These are phyloP conservation scores for Blyttiomyces sp. DNA, from an alignment of 371 early-diverging fungal genomes.

Conservation along the genomic window DNA sequence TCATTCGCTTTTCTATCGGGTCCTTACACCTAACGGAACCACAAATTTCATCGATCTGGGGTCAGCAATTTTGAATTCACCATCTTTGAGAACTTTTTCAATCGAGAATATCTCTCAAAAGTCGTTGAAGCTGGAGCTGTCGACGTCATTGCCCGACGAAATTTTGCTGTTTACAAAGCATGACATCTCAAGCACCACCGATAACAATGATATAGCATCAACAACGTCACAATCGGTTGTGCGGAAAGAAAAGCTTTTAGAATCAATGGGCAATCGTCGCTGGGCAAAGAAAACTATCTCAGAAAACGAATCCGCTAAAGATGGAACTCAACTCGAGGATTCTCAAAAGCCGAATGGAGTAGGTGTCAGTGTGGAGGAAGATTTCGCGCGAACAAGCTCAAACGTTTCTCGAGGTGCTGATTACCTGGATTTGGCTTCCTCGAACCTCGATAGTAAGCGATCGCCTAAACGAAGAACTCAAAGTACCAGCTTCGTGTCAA, in stretches of 20 bases:
- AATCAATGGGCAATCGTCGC: slow-evolving; percentile 38
- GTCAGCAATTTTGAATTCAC: slow-evolving; percentile 75
- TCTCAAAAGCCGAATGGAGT: too few relatives aligned
- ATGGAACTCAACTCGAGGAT: too few relatives aligned
- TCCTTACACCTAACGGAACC: slow-evolving; percentile 74
- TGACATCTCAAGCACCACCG: neutral
- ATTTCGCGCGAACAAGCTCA: too few relatives aligned
- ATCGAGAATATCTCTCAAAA: slow-evolving; percentile 76
- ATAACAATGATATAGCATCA: slow-evolving; percentile 1
- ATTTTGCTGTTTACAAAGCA: slow-evolving; percentile 53
- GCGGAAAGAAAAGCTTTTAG: slow-evolving; percentile 39
- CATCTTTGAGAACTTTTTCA: slow-evolving; percentile 73
- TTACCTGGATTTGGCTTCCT: too few relatives aligned
- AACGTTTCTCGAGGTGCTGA: too few relatives aligned
- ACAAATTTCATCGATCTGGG: slow-evolving; percentile 95
- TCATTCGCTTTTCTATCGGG: slow-evolving; percentile 93
- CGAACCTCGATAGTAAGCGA: too few relatives aligned
- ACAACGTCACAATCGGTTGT: too few relatives aligned
- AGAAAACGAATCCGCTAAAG: too few relatives aligned
- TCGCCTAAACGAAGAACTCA: too few relatives aligned
- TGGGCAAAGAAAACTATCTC: too few relatives aligned
- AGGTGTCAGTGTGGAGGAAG: too few relatives aligned
- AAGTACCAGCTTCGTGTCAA: too few relatives aligned
- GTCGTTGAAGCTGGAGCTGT: slow-evolving; percentile 34
- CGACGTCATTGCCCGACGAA: slow-evolving; percentile 69